Conservation (phyloP, 257 asterid species). For the Solanum gandarillasii region DNA sequence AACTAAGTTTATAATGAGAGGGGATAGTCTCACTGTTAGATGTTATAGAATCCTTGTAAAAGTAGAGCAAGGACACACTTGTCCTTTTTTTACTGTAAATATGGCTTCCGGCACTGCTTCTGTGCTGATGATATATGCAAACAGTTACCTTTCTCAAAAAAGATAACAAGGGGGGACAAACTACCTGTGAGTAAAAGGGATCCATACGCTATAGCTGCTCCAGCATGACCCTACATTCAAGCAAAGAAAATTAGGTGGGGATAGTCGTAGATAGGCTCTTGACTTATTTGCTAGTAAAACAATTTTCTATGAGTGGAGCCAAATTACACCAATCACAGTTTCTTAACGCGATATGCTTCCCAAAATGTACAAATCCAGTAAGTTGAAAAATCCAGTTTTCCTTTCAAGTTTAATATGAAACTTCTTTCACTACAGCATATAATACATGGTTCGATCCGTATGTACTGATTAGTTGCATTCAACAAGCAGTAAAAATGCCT, state of each 20-base stretch:
- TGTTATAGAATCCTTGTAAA: background rate
- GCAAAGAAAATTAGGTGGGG: conserved; percentile 1
- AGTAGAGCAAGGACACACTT: background rate
- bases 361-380: background rate
- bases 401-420: background rate
- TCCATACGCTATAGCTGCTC: conserved; percentile 87
- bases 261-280: background rate
- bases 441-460: background rate
- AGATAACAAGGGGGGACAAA: background rate
- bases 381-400: background rate
- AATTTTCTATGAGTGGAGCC: background rate
- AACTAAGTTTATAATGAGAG: background rate
- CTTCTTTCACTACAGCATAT: background rate
- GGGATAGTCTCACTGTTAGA: background rate
- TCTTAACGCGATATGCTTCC: background rate
- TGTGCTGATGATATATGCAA: background rate
- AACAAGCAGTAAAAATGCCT: background rate
- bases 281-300: background rate
- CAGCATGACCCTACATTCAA: conserved; percentile 68
- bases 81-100: background rate
- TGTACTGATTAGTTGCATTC: background rate
- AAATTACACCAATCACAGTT: background rate
- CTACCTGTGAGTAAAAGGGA: conserved; percentile 78
- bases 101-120: background rate
- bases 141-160: background rate